These are phyloP conservation scores for Pseudohyphozyma bogoriensis DNA, from an alignment of 768 basidiomycete species.

Conservation along the genomic window DNA sequence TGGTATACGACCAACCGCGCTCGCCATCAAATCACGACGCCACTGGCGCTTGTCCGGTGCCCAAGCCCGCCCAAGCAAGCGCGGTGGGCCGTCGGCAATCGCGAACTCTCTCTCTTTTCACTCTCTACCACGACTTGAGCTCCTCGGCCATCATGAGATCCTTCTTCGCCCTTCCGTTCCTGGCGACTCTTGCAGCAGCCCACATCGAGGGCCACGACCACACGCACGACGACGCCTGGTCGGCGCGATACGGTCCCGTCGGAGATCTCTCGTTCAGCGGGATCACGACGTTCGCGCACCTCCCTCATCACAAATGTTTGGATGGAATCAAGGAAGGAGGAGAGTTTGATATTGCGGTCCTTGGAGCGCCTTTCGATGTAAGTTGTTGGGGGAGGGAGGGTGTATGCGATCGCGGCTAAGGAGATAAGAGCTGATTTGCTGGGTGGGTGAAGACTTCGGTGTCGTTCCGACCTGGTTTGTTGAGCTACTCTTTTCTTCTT, in stretches of 20 bases:
- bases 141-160: too few relatives aligned
- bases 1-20: too few relatives aligned
- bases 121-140: too few relatives aligned
- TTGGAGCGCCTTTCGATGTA: slow-evolving; percentile 1
- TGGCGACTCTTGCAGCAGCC: too few relatives aligned
- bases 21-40: too few relatives aligned
- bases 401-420: slow-evolving; percentile 15
- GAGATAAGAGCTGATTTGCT: too few relatives aligned
- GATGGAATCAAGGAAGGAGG: slow-evolving; percentile 48
- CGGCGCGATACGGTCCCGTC: slow-evolving; percentile 51
- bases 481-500: too few relatives aligned
- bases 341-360: not conserved
- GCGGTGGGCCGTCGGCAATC: too few relatives aligned
- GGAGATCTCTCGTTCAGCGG: slow-evolving; percentile 68
- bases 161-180: too few relatives aligned
- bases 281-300: slow-evolving; percentile 69
- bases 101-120: too few relatives aligned
- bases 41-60: too few relatives aligned
- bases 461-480: slow-evolving; percentile 61
- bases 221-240: not conserved
- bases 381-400: not conserved
- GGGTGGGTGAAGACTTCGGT: slow-evolving; percentile 49
- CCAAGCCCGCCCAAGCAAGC: too few relatives aligned
- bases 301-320: slow-evolving; percentile 62
- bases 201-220: not conserved